Evolutionary conservation across 768 basidiomycete genomes (phyloP), one percentile per base, ranked within the genome.

Genomic region (Butyriboletus loyo): DNA sequence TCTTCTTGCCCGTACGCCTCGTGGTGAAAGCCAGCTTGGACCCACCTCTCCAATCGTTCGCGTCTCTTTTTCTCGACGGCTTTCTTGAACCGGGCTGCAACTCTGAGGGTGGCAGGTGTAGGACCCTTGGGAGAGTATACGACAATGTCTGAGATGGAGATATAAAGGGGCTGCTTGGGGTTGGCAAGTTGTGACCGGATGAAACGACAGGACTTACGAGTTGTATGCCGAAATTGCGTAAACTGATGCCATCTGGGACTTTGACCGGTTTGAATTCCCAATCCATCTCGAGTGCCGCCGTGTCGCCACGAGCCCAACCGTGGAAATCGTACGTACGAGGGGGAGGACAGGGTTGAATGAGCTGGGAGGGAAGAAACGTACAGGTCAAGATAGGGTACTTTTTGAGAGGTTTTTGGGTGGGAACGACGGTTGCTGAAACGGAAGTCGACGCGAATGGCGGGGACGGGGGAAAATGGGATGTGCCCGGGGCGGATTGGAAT

Each of bases 151-250:
- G 90, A 92, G n/a, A 96, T 75, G 7, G 90, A 87, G 2, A 87
- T 85, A 60, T 90, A 92, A 52, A 94, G 87, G 39, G 89, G 83
- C 90, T 91, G 27, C 13, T 44, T 31, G 54, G 44, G n/a, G 53
- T 66, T 42, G 24, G 38, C 24, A 44, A 31, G 36, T n/a, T 27
- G 30, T 32, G 42, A 53, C 25, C 7, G 21, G 19, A 42, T 1
- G 14, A 46, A 39, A 32, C 2, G 48, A 54, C 10, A 22, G 28
- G 13, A 84, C 89, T 76, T 65, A 92, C 87, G 59, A 88, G 82
- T 69, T 95, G 93, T 53, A 92, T 87, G 27, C 89, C 89, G 67
- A 95, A 93, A 73, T 95, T 92, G 58, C 93, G 77, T 62, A 91
- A 72, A 54, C 84, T 87, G 52, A 91, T 90, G 17, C 90, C 90